A percentile compares a stretch with the other conserved stretches of the same genome.
phyloP scores from a whole-genome alignment of 345 rosid species.

The Abelmoschus esculentus region DNA sequence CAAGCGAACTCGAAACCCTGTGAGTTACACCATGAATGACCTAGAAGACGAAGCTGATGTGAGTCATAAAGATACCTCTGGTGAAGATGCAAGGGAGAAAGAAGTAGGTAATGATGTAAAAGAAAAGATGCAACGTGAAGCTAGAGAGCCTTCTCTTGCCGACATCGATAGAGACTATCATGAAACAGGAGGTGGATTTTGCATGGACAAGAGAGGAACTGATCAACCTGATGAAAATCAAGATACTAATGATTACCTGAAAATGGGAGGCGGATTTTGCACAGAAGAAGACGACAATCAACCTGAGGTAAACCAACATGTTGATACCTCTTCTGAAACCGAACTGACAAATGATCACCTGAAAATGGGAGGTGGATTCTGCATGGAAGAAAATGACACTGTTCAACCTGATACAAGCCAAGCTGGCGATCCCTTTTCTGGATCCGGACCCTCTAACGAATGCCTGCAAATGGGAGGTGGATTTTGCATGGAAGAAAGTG shows the following conservation, averaged over 20 bases:
- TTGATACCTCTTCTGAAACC: slow-evolving; percentile 19
- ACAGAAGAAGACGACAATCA: slow-evolving; percentile 32
- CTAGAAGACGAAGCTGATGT: slow-evolving; percentile 37
- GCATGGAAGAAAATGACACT: slow-evolving; percentile 37
- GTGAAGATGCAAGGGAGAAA: slow-evolving; percentile 20
- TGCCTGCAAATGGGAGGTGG: slow-evolving; percentile 60
- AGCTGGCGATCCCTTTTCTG: slow-evolving; percentile 17
- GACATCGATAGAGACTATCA: slow-evolving; percentile 25
- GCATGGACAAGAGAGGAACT: slow-evolving; percentile 37
- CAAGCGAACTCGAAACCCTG: slow-evolving; percentile 43
- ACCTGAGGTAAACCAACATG: slow-evolving; percentile 13
- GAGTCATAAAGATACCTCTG: slow-evolving; percentile 17
- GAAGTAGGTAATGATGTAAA: slow-evolving; percentile 10
- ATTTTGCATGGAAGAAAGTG: slow-evolving; percentile 57
- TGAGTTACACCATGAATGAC: slow-evolving; percentile 32
- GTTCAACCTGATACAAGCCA: slow-evolving; percentile 19
- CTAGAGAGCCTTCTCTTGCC: slow-evolving; percentile 13
- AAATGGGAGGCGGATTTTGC: slow-evolving; percentile 71
- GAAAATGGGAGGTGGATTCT: slow-evolving; percentile 48
- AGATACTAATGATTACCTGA: slow-evolving; percentile 33
- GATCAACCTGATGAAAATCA: slow-evolving; percentile 19
- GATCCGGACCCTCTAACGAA: slow-evolving; percentile 26
- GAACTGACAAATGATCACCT: slow-evolving; percentile 29
- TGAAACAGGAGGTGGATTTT: slow-evolving; percentile 47
- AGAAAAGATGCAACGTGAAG: slow-evolving; percentile 16